Percentiles rank a stretch among this genome's conserved stretches.
Conservation (phyloP, 352 stramenopile species). For the Chrysophaeum taylorii region DNA sequence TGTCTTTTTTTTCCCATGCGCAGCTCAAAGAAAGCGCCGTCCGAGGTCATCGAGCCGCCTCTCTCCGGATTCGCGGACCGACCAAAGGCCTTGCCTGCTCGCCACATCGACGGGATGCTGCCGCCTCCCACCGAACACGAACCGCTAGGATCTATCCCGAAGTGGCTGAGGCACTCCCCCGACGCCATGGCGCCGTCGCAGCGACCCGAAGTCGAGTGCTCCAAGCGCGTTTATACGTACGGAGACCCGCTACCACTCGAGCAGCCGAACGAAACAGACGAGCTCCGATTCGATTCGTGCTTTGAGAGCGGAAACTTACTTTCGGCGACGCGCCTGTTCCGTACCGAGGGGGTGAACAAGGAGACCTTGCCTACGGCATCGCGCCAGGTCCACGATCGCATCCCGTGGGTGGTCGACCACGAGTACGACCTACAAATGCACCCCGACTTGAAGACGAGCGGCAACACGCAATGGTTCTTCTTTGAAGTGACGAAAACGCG, state of each 20-base stretch:
- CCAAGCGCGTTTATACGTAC: neutral
- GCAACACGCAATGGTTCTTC: constrained; percentile 75
- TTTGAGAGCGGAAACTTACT: constrained; percentile 30
- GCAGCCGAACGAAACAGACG: neutral
- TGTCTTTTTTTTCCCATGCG: too few species aligned
- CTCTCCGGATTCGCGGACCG: too few species aligned
- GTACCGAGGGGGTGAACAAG: neutral
- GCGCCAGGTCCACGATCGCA: neutral
- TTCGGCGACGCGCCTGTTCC: neutral
- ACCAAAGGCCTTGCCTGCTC: too few species aligned
- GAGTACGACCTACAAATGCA: constrained; percentile 27
- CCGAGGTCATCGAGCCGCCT: too few species aligned
- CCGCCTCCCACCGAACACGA: too few species aligned
- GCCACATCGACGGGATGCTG: too few species aligned
- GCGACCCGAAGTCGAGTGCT: neutral
- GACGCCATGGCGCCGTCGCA: neutral
- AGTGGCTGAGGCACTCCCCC: neutral
- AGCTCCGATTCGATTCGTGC: constrained; percentile 21
- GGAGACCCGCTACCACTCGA: neutral
- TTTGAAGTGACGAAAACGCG: constrained; percentile 46
- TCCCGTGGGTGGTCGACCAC: constrained; percentile 3
- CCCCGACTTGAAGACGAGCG: constrained; percentile 24
- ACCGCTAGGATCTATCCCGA: too few species aligned
- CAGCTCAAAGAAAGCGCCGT: too few species aligned
- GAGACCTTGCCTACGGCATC: neutral